Percentiles rank a stretch among this genome's conserved stretches.
Conservation (phyloP, 805 yeast genomes). For the Schwanniomyces pseudopolymorphus region DNA sequence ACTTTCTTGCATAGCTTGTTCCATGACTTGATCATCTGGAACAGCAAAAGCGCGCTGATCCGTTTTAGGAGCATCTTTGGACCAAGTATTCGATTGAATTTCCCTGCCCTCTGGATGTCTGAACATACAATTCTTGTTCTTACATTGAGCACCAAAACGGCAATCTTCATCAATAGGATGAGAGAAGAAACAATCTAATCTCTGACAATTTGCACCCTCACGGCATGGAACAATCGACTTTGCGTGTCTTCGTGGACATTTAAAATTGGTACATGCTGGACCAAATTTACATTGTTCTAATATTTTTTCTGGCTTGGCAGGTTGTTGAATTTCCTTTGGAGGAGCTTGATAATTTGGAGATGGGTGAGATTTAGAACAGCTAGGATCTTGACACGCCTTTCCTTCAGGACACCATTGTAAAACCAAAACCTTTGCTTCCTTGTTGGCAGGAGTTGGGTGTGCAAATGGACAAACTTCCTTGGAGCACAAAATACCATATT, state of each 20-base stretch:
- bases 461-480: constrained; percentile 84
- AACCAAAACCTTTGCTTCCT: constrained; percentile 64
- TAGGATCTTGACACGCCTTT: constrained; percentile 57
- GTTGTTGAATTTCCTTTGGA: constrained; percentile 10
- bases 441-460: constrained; percentile 87
- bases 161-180: constrained; percentile 83
- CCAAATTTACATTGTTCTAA: constrained; percentile 86
- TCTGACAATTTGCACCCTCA: constrained; percentile 73
- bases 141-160: constrained; percentile 75
- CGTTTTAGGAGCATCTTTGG: constrained; percentile 36
- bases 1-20: constrained; percentile 46
- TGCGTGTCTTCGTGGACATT: constrained; percentile 86
- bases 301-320: constrained; percentile 22
- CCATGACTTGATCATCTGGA: constrained; percentile 70
- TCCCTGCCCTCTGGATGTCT: constrained; percentile 80
- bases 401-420: constrained; percentile 78
- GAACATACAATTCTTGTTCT: constrained; percentile 67
- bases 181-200: constrained; percentile 78
- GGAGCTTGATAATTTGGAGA: constrained; percentile 51
- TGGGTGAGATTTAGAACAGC: constrained; percentile 79
- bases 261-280: constrained; percentile 67
- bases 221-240: constrained; percentile 72
- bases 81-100: constrained; percentile 35
- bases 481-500: constrained; percentile 72
- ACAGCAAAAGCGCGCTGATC: constrained; percentile 73